These are phyloP conservation scores for Lophiostoma macrostomum DNA, from an alignment of 495 filamentous ascomycete genomes.

Conservation along the genomic window DNA sequence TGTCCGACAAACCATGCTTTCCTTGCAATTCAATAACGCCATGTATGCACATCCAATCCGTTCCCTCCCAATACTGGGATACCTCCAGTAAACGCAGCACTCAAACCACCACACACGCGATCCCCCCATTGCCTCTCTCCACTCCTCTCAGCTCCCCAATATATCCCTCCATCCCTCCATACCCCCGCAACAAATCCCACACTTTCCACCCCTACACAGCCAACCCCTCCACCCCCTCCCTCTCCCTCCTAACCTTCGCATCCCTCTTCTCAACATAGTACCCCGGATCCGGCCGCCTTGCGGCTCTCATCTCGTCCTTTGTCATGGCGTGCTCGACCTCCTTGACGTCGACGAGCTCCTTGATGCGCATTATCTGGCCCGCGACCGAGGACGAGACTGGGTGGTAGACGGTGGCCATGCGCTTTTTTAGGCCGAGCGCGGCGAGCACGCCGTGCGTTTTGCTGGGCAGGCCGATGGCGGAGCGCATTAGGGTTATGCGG, in stretches of 20 bases:
- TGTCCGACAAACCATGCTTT: background rate
- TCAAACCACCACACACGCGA: no score
- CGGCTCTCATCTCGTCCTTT: conserved; percentile 66
- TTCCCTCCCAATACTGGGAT: no score
- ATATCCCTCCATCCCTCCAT: background rate
- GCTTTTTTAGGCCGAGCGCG: conserved; percentile 84
- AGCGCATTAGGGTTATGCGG: conserved; percentile 90
- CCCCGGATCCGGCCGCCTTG: conserved; percentile 76
- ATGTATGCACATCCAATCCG: no score
- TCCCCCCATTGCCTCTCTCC: background rate
- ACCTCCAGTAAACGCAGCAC: no score
- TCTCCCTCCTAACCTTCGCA: background rate
- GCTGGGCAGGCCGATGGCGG: conserved; percentile 84
- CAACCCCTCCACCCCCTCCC: background rate
- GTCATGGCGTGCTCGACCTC: conserved; percentile 74
- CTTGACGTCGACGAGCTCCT: conserved; percentile 84
- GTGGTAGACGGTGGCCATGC: conserved; percentile 88
- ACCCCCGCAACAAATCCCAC: no score
- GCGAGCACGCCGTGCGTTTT: conserved; percentile 78
- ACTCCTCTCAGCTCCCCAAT: background rate
- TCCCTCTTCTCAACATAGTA: conserved; percentile 72
- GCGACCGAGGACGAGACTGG: conserved; percentile 78
- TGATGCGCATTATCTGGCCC: conserved; percentile 96
- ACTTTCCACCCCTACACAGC: no score
- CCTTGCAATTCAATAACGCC: background rate